Evolutionary conservation across 2,329 filamentous ascomycete species (phyloP).

Genomic region (Fusarium odoratissimum): DNA sequence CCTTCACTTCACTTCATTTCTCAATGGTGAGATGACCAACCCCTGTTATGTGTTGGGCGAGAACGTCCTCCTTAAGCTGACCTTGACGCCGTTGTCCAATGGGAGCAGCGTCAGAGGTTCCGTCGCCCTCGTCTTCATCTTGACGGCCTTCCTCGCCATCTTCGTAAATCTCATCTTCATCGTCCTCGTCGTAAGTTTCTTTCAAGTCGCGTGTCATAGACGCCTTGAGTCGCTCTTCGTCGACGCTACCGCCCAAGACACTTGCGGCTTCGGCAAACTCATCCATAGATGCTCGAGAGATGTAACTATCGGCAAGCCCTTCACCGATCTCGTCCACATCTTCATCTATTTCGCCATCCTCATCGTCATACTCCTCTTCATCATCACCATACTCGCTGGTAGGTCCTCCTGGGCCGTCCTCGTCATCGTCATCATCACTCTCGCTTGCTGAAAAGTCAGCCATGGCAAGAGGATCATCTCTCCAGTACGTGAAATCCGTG

Average conservation of each 20-base stretch:
- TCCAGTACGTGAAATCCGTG: constrained; percentile 98
- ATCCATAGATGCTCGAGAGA: constrained; percentile 46
- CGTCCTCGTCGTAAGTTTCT: constrained; percentile 52
- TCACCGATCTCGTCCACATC: constrained; percentile 56
- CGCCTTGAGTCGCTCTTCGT: constrained; percentile 56
- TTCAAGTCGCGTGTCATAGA: constrained; percentile 55
- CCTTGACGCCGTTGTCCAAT: constrained; percentile 28
- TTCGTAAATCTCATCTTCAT: constrained; percentile 56
- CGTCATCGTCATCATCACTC: constrained; percentile 64
- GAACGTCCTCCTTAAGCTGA: constrained; percentile 57
- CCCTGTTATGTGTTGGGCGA: constrained; percentile 70
- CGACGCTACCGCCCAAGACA: constrained; percentile 56
- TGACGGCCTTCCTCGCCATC: constrained; percentile 39
- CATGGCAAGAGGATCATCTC: constrained; percentile 83
- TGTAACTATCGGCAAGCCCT: constrained; percentile 46
- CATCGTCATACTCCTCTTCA: constrained; percentile 57
- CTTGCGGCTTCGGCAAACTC: constrained; percentile 59
- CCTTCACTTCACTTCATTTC: constrained; percentile 50
- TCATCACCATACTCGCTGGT: constrained; percentile 58
- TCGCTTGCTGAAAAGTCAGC: constrained; percentile 92
- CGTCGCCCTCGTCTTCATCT: constrained; percentile 35
- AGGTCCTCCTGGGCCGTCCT: constrained; percentile 66
- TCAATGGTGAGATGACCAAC: constrained; percentile 65
- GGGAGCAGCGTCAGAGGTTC: constrained; percentile 4
- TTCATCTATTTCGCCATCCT: constrained; percentile 55